Evolutionary conservation across 306 rosid genomes (phyloP), one percentile per base, ranked within the genome.

Genomic region (Alnus rubra): DNA sequence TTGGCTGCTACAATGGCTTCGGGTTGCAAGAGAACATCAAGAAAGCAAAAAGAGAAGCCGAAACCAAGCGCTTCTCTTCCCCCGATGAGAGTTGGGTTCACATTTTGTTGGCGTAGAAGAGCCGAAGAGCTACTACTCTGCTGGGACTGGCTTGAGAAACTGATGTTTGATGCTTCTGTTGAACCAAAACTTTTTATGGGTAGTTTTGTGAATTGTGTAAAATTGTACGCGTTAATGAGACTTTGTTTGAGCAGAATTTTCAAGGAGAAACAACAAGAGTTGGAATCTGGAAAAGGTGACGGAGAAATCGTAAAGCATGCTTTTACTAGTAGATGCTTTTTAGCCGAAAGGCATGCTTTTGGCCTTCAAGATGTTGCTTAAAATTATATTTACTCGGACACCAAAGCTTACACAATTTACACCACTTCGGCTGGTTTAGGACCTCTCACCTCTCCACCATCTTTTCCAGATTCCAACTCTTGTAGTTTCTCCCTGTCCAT

Each of bases 21-120:
- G 33, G 78, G 69, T 15, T 62, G 70, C 0, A 72, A 44, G 23
- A 86, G 77, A 47, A 19, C 63, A 68, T 84, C 79, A 60, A 78
- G 69, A 72, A 92, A 86, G 59, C 89, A 86, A 64, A 88, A 79
- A 23, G 82, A 77, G 8, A 90, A 54, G 65, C 94, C 88, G 37
- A 91, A 74, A n/a, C 89, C 86, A 71, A 89, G 53, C 23, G 85
- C 79, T 30, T 88, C 88, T 84, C 97, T 86, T 84, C 96, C 81
- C 53, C 80, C 75, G 1, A 80, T 37, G 2, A 65, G 77, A 30
- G 76, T 54, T 52, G 79, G 78, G 68, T 14, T 87, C 71, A 80
- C 83, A n/a, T 75, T 75, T 23, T 56, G 76, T 53, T 37, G 81
- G 37, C 69, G 76, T 37, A 18, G 49, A 16, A 75, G 54, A 23